Percentiles rank a stretch among this genome's conserved stretches.
These are phyloP conservation scores for Aspergillus panamensis DNA, from an alignment of 495 filamentous ascomycete species.

Conservation along the genomic window DNA sequence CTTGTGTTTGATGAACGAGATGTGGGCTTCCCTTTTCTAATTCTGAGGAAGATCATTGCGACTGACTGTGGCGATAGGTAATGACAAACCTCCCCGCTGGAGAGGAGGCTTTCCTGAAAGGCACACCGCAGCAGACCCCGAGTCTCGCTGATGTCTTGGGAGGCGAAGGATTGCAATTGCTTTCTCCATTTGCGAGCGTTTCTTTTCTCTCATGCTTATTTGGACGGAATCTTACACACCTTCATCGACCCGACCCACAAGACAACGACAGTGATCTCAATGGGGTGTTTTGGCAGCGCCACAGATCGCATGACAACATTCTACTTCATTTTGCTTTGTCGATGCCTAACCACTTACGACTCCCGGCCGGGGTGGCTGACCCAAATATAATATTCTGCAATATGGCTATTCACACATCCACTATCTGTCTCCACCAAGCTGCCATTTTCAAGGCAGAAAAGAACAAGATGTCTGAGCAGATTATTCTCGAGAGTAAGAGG, in stretches of 20 bases:
- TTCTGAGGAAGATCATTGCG: not conserved
- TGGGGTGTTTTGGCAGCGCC: constrained; percentile 94
- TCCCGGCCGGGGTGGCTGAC: constrained; percentile 72
- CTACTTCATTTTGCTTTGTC: constrained; percentile 81
- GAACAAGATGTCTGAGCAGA: constrained; percentile 70
- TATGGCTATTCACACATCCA: constrained; percentile 94
- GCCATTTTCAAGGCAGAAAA: constrained; percentile 97
- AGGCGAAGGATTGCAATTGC: constrained; percentile 62
- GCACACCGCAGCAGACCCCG: constrained; percentile 65
- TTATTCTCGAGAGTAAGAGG: constrained; percentile 84
- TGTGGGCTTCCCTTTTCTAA: constrained; percentile 41
- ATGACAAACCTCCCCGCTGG: constrained; percentile 78
- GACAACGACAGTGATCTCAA: constrained; percentile 86
- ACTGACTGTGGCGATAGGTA: constrained; percentile 48
- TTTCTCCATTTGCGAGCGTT: constrained; percentile 79
- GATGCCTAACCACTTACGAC: constrained; percentile 75
- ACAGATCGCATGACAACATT: constrained; percentile 84
- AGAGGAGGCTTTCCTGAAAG: constrained; percentile 84
- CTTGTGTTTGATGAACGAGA: constrained; percentile 91
- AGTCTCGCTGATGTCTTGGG: constrained; percentile 68
- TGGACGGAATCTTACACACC: constrained; percentile 88
- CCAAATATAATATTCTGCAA: constrained; percentile 92
- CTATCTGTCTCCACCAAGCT: constrained; percentile 95
- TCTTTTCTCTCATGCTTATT: constrained; percentile 84
- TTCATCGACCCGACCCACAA: constrained; percentile 82